These are phyloP conservation scores for Trypanosoma vivax DNA, from an alignment of 208 protist species.

Conservation along the genomic window DNA sequence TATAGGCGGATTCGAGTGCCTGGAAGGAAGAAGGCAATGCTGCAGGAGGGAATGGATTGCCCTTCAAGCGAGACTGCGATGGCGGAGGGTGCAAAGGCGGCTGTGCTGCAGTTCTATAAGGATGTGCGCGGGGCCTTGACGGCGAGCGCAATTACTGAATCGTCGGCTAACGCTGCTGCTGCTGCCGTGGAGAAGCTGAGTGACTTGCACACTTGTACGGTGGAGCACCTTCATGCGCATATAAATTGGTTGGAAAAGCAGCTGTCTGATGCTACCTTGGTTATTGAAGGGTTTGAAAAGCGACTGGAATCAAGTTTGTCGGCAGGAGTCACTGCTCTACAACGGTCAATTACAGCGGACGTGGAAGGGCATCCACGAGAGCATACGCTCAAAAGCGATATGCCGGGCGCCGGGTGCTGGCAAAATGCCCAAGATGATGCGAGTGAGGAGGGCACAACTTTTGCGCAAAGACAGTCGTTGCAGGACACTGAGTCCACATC, in stretches of 20 bases:
- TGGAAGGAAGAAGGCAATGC: not conserved
- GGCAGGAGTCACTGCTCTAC: not conserved
- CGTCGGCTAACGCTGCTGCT: conserved; percentile 11
- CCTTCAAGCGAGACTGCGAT: not conserved
- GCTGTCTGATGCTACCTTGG: conserved; percentile 10
- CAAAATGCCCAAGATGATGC: no score
- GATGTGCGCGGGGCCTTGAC: conserved; percentile 13
- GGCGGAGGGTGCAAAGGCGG: not conserved
- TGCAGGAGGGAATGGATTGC: conserved; percentile 1
- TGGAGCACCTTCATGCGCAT: conserved; percentile 19
- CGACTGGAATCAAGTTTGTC: not conserved
- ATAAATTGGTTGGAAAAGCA: conserved; percentile 26
- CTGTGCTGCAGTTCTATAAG: conserved; percentile 18
- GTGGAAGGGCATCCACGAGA: not conserved
- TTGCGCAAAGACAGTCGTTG: no score
- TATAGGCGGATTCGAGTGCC: no score
- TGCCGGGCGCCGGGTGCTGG: no score
- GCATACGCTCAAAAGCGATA: not conserved
- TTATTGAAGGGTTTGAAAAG: conserved; percentile 26
- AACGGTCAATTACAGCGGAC: conserved; percentile 3
- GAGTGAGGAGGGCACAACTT: no score
- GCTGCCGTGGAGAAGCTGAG: conserved; percentile 18
- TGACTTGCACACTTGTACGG: conserved; percentile 13
- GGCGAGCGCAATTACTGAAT: conserved; percentile 17
- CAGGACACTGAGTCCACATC: no score